Percentiles rank a stretch among this genome's conserved stretches.
Conservation (phyloP, 2,329 filamentous ascomycete species). For the Fusarium cyanostomum region DNA sequence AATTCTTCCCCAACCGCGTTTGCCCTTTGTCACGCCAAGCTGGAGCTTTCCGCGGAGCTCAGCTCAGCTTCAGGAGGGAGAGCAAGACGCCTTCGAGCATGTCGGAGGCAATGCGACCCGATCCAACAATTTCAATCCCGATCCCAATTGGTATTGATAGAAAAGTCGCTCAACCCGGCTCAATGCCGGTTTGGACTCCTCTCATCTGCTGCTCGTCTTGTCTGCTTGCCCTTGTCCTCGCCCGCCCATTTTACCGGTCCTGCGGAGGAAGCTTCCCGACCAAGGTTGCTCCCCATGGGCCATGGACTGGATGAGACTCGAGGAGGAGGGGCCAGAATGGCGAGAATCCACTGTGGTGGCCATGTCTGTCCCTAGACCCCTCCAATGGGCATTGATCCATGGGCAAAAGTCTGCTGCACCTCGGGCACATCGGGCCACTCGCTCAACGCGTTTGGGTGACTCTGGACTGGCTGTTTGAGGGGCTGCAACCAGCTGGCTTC, state of each 20-base stretch:
- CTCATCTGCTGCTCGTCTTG: slow-evolving; percentile 13
- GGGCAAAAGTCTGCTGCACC: slow-evolving; percentile 42
- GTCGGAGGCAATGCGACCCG: slow-evolving; percentile 7
- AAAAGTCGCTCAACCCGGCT: slow-evolving; percentile 25
- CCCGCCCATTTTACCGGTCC: slow-evolving; percentile 23
- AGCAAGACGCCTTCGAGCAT: slow-evolving; percentile 25
- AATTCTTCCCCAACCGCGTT: slow-evolving; percentile 18
- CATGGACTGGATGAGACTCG: slow-evolving; percentile 39
- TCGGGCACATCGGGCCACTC: slow-evolving; percentile 39
- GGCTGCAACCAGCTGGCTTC: slow-evolving; percentile 10
- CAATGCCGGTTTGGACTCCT: slow-evolving; percentile 26
- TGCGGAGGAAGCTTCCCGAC: slow-evolving; percentile 34
- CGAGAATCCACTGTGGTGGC: slow-evolving; percentile 40
- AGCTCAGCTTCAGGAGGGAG: slow-evolving; percentile 3
- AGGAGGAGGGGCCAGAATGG: slow-evolving; percentile 40
- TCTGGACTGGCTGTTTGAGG: slow-evolving; percentile 20
- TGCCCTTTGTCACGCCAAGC: slow-evolving; percentile 26
- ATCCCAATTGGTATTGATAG: slow-evolving; percentile 32
- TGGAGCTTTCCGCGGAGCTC: slow-evolving; percentile 22
- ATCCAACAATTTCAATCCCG: slow-evolving; percentile 10
- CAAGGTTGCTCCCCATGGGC: slow-evolving; percentile 28
- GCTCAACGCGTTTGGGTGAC: slow-evolving; percentile 26
- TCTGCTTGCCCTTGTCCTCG: slow-evolving; percentile 22
- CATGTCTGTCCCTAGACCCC: slow-evolving; percentile 33
- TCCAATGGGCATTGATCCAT: slow-evolving; percentile 41